These are phyloP conservation scores for Candida ficus DNA, from an alignment of 805 yeast genomes.

Conservation along the genomic window DNA sequence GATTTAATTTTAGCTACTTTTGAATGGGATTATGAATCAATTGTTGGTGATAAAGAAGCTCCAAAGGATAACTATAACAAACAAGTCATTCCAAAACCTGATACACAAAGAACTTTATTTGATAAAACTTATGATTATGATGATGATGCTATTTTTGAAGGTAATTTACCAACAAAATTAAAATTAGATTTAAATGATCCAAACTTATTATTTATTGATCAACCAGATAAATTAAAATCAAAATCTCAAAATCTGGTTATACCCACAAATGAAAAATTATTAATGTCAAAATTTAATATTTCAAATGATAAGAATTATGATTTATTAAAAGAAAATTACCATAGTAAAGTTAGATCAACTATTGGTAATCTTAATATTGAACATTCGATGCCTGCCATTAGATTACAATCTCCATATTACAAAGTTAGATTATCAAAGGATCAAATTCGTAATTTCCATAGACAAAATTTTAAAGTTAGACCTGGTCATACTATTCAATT, in stretches of 20 bases:
- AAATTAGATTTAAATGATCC: constrained; percentile 86
- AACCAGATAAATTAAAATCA: constrained; percentile 20
- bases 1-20: constrained; percentile 64
- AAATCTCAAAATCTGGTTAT: constrained; percentile 23
- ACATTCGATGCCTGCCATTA: constrained; percentile 81
- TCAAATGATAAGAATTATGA: constrained; percentile 90
- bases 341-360: constrained; percentile 87
- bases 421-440: constrained; percentile 66
- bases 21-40: constrained; percentile 70
- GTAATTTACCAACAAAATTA: constrained; percentile 39
- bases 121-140: constrained; percentile 39
- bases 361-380: constrained; percentile 88
- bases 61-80: not conserved
- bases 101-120: constrained; percentile 3
- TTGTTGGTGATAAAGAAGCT: constrained; percentile 43
- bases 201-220: constrained; percentile 59
- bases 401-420: constrained; percentile 87
- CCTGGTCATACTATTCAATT: constrained; percentile 77
- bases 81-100: constrained; percentile 1
- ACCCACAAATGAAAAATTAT: constrained; percentile 49
- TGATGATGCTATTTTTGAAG: constrained; percentile 74
- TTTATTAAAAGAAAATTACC: constrained; percentile 75
- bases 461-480: constrained; percentile 68
- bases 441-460: constrained; percentile 73
- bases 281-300: constrained; percentile 65